phyloP scores from a whole-genome alignment of 164 flowering plant species.

The Brasenia schreberi region DNA sequence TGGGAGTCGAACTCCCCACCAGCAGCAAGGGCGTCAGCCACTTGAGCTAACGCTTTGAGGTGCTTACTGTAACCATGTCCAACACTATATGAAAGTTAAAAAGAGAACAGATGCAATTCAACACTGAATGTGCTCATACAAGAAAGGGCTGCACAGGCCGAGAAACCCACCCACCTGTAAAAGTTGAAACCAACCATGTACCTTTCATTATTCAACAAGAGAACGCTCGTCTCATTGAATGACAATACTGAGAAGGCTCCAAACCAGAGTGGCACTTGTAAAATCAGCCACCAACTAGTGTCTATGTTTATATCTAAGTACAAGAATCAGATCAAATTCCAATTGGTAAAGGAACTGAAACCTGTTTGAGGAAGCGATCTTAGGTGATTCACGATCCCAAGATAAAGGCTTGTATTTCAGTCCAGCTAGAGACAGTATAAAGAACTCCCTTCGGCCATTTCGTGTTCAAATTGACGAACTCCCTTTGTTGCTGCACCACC shows the following conservation, averaged over 20 bases:
- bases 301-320: not conserved
- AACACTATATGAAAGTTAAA: no score
- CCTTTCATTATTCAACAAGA: no score
- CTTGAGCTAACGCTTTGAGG: no score
- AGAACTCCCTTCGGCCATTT: conserved; percentile 20
- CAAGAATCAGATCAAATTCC: not conserved
- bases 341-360: not conserved
- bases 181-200: no score
- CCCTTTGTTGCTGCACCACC: conserved; percentile 21
- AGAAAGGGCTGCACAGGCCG: no score
- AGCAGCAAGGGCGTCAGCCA: no score
- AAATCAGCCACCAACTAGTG: conserved; percentile 1
- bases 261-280: conserved; percentile 3
- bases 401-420: conserved; percentile 25
- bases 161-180: no score
- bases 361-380: not conserved
- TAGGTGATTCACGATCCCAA: conserved; percentile 9
- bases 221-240: not conserved
- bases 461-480: conserved; percentile 13
- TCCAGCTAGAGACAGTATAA: conserved; percentile 25
- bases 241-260: not conserved
- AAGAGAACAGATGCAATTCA: no score
- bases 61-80: no score
- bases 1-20: no score
- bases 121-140: no score